Percentiles rank a stretch among this genome's conserved stretches.
Evolutionary conservation across 768 basidiomycete species (phyloP).

Genomic region (Boletus subparvulus): DNA sequence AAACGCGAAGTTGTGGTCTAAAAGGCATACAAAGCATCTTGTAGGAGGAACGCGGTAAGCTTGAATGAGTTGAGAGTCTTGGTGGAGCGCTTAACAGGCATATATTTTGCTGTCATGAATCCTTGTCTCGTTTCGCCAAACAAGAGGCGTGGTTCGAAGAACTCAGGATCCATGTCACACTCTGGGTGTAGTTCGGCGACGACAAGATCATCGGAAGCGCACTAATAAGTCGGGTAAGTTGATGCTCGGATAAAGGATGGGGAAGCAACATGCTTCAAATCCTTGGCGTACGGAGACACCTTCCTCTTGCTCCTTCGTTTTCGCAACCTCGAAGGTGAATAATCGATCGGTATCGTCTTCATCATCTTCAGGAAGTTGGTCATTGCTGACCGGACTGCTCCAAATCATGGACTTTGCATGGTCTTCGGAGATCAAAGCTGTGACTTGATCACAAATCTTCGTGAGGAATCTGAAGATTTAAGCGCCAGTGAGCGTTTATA

Average conservation of each 20-base stretch:
- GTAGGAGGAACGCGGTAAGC: slow-evolving; percentile 15
- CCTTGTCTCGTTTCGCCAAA: slow-evolving; percentile 45
- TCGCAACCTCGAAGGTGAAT: slow-evolving; percentile 55
- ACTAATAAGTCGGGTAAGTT: not conserved
- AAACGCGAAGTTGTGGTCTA: not conserved
- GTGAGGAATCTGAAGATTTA: slow-evolving; percentile 48
- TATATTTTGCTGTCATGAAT: slow-evolving; percentile 35
- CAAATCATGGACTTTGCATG: slow-evolving; percentile 47
- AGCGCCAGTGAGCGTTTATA: not conserved
- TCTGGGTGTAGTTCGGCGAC: slow-evolving; percentile 21
- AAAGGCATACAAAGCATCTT: slow-evolving; percentile 25
- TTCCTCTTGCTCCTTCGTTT: slow-evolving; percentile 60
- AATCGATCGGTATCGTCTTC: slow-evolving; percentile 48
- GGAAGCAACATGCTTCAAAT: slow-evolving; percentile 38
- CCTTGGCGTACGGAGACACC: slow-evolving; percentile 43
- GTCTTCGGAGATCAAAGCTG: slow-evolving; percentile 47
- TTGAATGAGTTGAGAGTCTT: slow-evolving; percentile 6
- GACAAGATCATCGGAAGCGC: slow-evolving; percentile 19
- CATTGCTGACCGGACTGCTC: slow-evolving; percentile 32
- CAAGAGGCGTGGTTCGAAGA: slow-evolving; percentile 35
- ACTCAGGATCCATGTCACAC: slow-evolving; percentile 16
- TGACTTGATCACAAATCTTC: slow-evolving; percentile 55
- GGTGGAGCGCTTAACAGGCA: slow-evolving; percentile 17
- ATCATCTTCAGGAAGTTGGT: slow-evolving; percentile 28
- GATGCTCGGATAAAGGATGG: not conserved